Evolutionary conservation across 2,329 filamentous ascomycete species (phyloP).

Genomic region (Calonectria pseudoreteaudii): DNA sequence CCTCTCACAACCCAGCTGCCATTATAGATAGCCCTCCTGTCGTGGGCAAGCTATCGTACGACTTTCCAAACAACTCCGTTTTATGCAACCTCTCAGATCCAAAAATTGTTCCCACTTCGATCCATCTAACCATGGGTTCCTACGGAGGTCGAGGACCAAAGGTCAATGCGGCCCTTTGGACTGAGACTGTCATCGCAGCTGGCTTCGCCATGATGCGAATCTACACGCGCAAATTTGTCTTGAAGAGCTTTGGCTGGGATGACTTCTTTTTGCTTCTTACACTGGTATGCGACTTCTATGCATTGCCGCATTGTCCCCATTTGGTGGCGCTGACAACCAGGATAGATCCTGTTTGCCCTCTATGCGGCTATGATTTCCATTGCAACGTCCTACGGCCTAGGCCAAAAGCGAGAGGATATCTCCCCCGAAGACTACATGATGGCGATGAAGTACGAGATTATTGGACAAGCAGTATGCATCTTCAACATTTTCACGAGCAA

Average conservation of each 20-base stretch:
- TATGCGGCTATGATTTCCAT: conserved; percentile 5
- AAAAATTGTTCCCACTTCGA: not conserved
- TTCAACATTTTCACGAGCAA: conserved; percentile 29
- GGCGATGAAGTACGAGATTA: conserved; percentile 25
- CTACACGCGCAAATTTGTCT: conserved; percentile 8
- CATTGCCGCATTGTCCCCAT: not conserved
- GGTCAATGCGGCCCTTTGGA: conserved; percentile 13
- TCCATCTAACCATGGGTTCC: not conserved
- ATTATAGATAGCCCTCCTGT: not conserved
- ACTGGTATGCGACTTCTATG: not conserved
- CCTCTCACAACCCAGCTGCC: not conserved
- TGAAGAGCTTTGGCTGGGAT: conserved; percentile 5
- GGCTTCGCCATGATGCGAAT: not conserved
- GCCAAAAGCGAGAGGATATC: not conserved
- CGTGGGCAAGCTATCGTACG: not conserved
- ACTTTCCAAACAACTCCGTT: not conserved
- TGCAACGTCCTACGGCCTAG: not conserved
- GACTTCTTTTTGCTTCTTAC: conserved; percentile 1
- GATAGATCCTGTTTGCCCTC: not conserved
- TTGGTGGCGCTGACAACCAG: not conserved
- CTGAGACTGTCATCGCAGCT: not conserved
- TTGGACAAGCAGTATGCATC: conserved; percentile 30
- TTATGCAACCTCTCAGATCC: not conserved
- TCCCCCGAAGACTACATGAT: not conserved
- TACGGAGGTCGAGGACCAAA: conserved; percentile 7